Evolutionary conservation across 352 stramenopile species (phyloP).

Genomic region (Aphanomyces stellatus): DNA sequence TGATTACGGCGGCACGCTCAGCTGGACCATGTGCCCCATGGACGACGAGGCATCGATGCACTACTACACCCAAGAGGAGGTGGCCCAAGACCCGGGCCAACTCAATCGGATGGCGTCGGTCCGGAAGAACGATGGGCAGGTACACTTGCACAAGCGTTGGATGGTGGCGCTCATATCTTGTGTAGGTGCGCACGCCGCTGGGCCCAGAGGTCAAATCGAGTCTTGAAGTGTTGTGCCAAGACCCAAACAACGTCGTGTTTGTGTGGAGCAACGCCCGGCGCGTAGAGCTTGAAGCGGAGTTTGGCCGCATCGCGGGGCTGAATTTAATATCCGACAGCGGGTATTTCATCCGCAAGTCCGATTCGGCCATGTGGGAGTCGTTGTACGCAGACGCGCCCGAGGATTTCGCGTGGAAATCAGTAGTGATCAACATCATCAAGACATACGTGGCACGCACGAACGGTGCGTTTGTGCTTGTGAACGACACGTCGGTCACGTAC

Average conservation of each 20-base stretch:
- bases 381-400: constrained; percentile 41
- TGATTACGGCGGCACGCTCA: constrained; percentile 97
- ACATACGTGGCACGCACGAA: constrained; percentile 96
- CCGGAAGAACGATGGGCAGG: constrained; percentile 57
- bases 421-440: constrained; percentile 94
- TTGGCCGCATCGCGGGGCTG: constrained; percentile 35
- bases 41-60: constrained; percentile 40
- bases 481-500: constrained; percentile 95
- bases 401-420: constrained; percentile 90
- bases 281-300: constrained; percentile 46
- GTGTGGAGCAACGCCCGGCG: constrained; percentile 51
- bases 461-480: constrained; percentile 96
- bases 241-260: constrained; percentile 62
- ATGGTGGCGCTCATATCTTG: too few species aligned
- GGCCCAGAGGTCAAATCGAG: constrained; percentile 46
- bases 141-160: too few species aligned
- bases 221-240: constrained; percentile 40
- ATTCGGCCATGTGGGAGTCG: constrained; percentile 40
- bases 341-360: constrained; percentile 46
- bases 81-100: not conserved
- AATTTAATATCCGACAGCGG: constrained; percentile 65
- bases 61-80: constrained; percentile 11
- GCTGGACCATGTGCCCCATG: constrained; percentile 51
- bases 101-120: constrained; percentile 24
- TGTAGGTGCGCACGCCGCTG: constrained; percentile 55